These are phyloP conservation scores for Salpingoeca rosetta DNA, from an alignment of 78 protist species.

Conservation along the genomic window DNA sequence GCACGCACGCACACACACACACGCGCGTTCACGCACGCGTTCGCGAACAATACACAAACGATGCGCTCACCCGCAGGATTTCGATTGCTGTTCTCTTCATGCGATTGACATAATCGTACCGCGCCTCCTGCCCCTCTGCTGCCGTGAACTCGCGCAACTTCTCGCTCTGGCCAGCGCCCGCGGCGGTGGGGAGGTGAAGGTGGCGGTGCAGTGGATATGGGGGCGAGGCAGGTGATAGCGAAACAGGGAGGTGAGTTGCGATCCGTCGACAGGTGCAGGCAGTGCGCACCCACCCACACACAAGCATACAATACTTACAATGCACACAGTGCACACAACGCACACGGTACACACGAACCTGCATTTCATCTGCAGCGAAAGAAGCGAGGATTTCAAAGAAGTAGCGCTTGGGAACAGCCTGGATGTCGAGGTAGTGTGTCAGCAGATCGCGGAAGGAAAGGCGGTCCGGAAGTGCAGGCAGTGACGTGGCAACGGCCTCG, in stretches of 20 bases:
- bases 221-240: too few species aligned
- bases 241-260: too few species aligned
- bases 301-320: too few species aligned
- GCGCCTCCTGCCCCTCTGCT: slow-evolving; percentile 5
- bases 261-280: too few species aligned
- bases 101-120: neutral
- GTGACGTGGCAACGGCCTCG: neutral
- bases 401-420: slow-evolving; percentile 2
- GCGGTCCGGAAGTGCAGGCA: neutral
- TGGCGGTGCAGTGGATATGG: too few species aligned
- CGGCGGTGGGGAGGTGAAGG: neutral
- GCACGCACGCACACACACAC: neutral
- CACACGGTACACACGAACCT: neutral
- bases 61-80: neutral
- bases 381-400: slow-evolving; percentile 23
- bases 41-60: too few species aligned
- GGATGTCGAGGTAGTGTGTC: slow-evolving; percentile 1
- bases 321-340: neutral
- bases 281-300: too few species aligned
- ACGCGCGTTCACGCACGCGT: neutral
- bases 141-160: slow-evolving; percentile 13
- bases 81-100: neutral
- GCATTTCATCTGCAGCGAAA: neutral
- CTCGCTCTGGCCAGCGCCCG: neutral
- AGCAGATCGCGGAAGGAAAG: neutral